phyloP scores from a whole-genome alignment of 2,329 filamentous ascomycete genomes.

The Drechslerella coelobrocha region DNA sequence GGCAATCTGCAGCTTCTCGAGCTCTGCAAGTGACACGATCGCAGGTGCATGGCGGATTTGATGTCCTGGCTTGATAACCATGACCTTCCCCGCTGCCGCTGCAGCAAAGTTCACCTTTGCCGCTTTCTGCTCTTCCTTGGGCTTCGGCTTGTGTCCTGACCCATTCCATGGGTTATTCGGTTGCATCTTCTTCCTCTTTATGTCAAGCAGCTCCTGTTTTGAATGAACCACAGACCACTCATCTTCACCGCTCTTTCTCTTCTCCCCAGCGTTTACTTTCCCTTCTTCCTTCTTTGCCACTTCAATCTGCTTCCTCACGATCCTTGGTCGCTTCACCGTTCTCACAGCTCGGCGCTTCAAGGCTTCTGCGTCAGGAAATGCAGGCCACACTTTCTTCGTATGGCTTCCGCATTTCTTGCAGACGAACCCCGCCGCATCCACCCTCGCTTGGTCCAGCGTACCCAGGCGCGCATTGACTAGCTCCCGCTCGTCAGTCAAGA shows the following conservation, averaged over 20 bases:
- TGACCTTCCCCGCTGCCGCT: constrained; percentile 31
- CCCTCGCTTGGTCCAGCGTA: constrained; percentile 14
- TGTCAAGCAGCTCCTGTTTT: constrained; percentile 14
- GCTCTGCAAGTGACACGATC: constrained; percentile 23
- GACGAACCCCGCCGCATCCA: constrained; percentile 5
- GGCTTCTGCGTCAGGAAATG: constrained; percentile 23
- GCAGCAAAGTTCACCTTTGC: constrained; percentile 15
- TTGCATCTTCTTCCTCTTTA: not conserved
- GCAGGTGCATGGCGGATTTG: constrained; percentile 26
- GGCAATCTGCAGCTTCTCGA: constrained; percentile 18
- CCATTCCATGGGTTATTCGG: too few relatives aligned
- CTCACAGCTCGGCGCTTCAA: constrained; percentile 7
- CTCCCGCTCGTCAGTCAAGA: constrained; percentile 35
- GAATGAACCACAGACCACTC: constrained; percentile 25
- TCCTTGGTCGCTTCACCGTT: constrained; percentile 33
- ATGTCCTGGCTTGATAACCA: constrained; percentile 44
- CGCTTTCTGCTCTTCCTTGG: constrained; percentile 19
- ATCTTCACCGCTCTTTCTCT: constrained; percentile 26
- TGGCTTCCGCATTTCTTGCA: constrained; percentile 24
- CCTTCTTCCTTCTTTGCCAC: constrained; percentile 2
- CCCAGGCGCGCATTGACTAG: constrained; percentile 28
- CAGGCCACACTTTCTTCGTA: constrained; percentile 14
- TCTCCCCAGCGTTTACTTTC: not conserved
- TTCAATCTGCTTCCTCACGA: constrained; percentile 14
- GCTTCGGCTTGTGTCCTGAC: too few relatives aligned